phyloP scores from a whole-genome alignment of 805 yeast genomes.

The Hanseniaspora mollemarum region DNA sequence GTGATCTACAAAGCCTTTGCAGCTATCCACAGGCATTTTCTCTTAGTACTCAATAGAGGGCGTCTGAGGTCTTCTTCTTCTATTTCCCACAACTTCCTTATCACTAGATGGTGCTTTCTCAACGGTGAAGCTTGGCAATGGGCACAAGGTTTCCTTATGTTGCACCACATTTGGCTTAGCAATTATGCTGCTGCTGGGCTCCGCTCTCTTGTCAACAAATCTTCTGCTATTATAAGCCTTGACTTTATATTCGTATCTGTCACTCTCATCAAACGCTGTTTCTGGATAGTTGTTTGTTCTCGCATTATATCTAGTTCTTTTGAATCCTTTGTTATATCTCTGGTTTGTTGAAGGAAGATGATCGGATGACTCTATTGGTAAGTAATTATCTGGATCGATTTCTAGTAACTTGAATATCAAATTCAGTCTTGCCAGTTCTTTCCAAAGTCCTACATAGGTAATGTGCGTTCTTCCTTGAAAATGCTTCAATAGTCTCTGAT shows the following conservation, averaged over 20 bases:
- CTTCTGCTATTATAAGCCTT: conserved; percentile 1
- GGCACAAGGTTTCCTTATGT: background rate
- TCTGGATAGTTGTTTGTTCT: background rate
- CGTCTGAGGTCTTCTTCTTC: background rate
- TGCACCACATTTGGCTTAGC: background rate
- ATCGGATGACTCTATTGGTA: background rate
- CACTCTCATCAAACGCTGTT: background rate
- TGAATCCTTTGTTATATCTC: background rate
- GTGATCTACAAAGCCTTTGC: too few relatives aligned
- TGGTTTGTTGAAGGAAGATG: background rate
- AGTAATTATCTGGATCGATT: conserved; percentile 9
- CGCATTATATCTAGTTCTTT: background rate
- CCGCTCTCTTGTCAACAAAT: background rate
- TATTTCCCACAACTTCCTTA: background rate
- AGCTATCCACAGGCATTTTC: too few relatives aligned
- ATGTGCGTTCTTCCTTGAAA: conserved; percentile 78
- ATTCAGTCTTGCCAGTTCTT: conserved; percentile 36
- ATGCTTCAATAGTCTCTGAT: conserved; percentile 79
- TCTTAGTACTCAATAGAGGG: conserved; percentile 7
- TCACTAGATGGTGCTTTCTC: background rate
- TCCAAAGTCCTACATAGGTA: conserved; percentile 68
- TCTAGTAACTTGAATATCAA: conserved; percentile 22
- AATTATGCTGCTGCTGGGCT: background rate
- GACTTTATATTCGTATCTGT: background rate
- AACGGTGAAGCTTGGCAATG: background rate